phyloP scores from a whole-genome alignment of 495 filamentous ascomycete genomes.

The Aspergillus biplanus region DNA sequence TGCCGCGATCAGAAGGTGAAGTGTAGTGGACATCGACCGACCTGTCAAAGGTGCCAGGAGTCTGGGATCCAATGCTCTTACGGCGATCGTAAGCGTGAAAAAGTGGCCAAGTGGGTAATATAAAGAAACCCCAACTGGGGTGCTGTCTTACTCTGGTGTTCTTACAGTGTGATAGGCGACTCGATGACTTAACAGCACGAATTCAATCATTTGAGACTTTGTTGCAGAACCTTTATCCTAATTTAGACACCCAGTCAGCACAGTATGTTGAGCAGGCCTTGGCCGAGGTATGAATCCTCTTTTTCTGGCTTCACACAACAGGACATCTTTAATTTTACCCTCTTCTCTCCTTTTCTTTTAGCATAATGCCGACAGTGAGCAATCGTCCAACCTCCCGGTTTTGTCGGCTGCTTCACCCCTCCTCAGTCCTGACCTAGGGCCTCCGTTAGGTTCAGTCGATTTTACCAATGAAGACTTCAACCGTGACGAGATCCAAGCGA shows the following conservation, averaged over 20 bases:
- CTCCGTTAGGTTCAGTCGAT: constrained; percentile 55
- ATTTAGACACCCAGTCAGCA: constrained; percentile 37
- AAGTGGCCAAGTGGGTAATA: constrained; percentile 54
- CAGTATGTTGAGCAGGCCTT: constrained; percentile 43
- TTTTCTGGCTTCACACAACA: not conserved
- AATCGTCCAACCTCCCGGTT: constrained; percentile 20
- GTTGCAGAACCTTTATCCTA: constrained; percentile 41
- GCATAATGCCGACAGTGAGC: constrained; percentile 18
- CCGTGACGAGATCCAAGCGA: constrained; percentile 52
- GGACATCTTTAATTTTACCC: not conserved
- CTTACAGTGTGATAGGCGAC: constrained; percentile 36
- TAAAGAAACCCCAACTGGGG: not conserved
- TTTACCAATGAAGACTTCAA: constrained; percentile 62
- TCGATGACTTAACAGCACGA: constrained; percentile 44
- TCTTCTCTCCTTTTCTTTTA: not conserved
- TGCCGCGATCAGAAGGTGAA: constrained; percentile 73
- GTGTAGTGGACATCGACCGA: constrained; percentile 60
- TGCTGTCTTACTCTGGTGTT: constrained; percentile 1
- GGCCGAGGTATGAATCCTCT: constrained; percentile 30
- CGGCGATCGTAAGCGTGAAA: constrained; percentile 62
- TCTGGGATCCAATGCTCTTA: constrained; percentile 55
- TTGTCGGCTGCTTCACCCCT: constrained; percentile 25
- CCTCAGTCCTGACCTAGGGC: constrained; percentile 37
- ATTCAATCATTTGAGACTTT: constrained; percentile 40
- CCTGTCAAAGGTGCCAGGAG: constrained; percentile 61